Evolutionary conservation across 352 stramenopile genomes (phyloP), one percentile per base, ranked within the genome.

Genomic region (Globisporangium megalacanthum): DNA sequence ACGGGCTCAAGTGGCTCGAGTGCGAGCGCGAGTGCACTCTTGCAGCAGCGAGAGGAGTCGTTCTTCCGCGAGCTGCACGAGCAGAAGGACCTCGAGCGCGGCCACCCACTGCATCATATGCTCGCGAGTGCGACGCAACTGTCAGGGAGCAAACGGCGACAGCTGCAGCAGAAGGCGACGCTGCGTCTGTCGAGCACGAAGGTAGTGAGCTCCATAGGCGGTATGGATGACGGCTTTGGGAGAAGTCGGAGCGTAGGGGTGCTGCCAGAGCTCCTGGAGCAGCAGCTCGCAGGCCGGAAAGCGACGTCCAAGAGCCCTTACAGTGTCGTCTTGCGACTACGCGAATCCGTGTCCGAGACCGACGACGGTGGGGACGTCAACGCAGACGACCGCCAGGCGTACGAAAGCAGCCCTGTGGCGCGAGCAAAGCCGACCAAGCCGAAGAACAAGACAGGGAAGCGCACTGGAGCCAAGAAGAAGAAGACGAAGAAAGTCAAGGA

Each of bases 51-150:
- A 50, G 78, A 92, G 39, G 79, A 91, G 50, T 61, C 54, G 8
- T 89, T 92, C 57, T 91, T 93, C 46, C 72, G 72, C 15, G 83
- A 90, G 39, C 60, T 91, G 1, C 78, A 88, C 36, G 68, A 84
- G 49, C 71, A 87, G 14, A 83, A 84, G 53, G 58, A 76, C 14
- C 58, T 78, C 0, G 49, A 61, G 4, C 72, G 77, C 25, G 64
- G 67, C 6, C 79, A 93, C 49, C 75, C 80, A 11, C 60, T 93
- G n/a, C 66, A 74, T 1, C 79, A 93, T 67, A 89, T 91, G 65
- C 58, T 93, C 29, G 83, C 87, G 36, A 85, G 76, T 35, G 72
- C 78, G 0, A 61, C 73, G 48, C 65, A 67, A 15, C 58, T 91
- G 0, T 64, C 66, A 2, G 62, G 72, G 49, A 71, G 66, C 41